Evolutionary conservation across 305 asterid genomes (phyloP), one percentile per base, ranked within the genome.

Genomic region (Fraxinus albicans): DNA sequence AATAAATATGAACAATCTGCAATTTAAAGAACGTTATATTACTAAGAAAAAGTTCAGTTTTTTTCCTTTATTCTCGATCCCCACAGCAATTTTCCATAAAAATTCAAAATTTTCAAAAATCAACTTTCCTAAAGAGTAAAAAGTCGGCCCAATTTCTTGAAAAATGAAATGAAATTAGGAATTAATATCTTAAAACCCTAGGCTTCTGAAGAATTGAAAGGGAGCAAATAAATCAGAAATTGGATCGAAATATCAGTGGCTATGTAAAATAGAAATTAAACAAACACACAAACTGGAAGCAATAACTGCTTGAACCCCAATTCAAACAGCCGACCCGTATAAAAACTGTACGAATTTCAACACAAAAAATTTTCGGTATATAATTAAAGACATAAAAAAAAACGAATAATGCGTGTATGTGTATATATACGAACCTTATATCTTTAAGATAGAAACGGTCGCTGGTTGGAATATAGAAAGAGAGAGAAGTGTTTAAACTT

Each of bases 351-450:
- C 35, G 23, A 12, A 53, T 77, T 58, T 72, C 58, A 81, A 17
- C 72, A 77, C 77, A 31, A 0, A 17, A 80, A 76, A 55, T 19
- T 15, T 47, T 31, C 10, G 21, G 23, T 78, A 84, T 25, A 77
- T 33, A 69, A 6, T 40, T 15, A n/a, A 72, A 70, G 27, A 65
- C 34, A 31, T 35, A 15, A 21, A 50, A 40, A 40, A 36, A 38
- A 50, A 15, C 15, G 36, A 72, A 73, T 74, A 58, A 82, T 10
- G 72, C 58, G 33, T 8, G 73, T 83, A 77, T 81, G 81, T 80
- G 70, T 67, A 29, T 4, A 44, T 33, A 80, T n/a, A 58, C 86
- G 75, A 40, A 86, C 87, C 86, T 80, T 19, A 42, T 3, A 80
- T 25, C 74, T 15, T 35, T 60, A 10, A 36, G 74, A n/a, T 29